A percentile compares a stretch with the other conserved stretches of the same genome.
These are phyloP conservation scores for Fusarium decemcellulare DNA, from an alignment of 2,329 filamentous ascomycete genomes.

Conservation along the genomic window DNA sequence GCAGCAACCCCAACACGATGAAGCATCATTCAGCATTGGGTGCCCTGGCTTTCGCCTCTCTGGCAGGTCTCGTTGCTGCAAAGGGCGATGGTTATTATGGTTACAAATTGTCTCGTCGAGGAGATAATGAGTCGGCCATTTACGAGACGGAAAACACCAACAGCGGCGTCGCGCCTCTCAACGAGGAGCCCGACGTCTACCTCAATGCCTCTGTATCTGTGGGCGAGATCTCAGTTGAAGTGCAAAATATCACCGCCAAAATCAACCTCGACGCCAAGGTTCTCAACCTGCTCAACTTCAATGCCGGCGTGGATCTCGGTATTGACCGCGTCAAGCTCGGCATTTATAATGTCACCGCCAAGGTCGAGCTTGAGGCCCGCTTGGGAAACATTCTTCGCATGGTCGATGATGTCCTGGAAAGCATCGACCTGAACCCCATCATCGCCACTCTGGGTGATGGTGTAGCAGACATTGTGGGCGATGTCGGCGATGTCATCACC, in stretches of 20 bases:
- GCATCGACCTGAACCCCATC: slow-evolving; percentile 27
- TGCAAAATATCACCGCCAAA: slow-evolving; percentile 30
- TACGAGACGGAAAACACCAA: slow-evolving; percentile 33
- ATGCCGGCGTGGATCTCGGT: slow-evolving; percentile 29
- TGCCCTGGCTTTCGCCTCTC: slow-evolving; percentile 13
- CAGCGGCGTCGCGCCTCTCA: slow-evolving; percentile 18
- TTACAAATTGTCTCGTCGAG: slow-evolving; percentile 25
- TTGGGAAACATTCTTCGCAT: slow-evolving; percentile 27
- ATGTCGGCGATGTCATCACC: slow-evolving; percentile 16
- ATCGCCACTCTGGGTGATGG: slow-evolving; percentile 24
- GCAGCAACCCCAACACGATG: not conserved
- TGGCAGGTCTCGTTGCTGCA: slow-evolving; percentile 5
- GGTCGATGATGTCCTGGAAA: slow-evolving; percentile 32
- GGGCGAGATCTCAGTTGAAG: slow-evolving; percentile 27
- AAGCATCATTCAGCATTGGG: slow-evolving; percentile 19
- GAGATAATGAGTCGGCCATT: slow-evolving; percentile 26
- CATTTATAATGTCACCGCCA: slow-evolving; percentile 32
- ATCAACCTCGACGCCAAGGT: slow-evolving; percentile 32
- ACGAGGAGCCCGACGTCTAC: slow-evolving; percentile 27
- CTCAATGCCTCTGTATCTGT: slow-evolving; percentile 28
- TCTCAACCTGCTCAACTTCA: slow-evolving; percentile 31
- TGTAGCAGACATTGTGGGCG: slow-evolving; percentile 16
- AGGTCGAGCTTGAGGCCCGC: slow-evolving; percentile 29
- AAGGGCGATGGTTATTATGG: slow-evolving; percentile 30
- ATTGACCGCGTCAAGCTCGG: slow-evolving; percentile 31